phyloP scores from a whole-genome alignment of 495 filamentous ascomycete species.

The Penicillium steckii region DNA sequence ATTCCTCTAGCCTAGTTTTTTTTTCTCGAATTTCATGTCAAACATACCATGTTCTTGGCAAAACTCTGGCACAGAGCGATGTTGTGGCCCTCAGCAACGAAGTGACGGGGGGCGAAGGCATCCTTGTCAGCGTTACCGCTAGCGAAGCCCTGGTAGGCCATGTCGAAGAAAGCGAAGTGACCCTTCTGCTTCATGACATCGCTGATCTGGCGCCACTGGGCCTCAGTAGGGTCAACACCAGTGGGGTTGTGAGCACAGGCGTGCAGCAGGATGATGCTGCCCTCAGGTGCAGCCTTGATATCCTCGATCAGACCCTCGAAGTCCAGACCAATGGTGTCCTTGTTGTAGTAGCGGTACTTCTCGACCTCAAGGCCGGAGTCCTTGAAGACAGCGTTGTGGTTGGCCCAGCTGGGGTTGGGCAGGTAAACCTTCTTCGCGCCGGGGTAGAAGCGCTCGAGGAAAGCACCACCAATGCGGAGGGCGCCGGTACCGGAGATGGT shows the following conservation, averaged over 20 bases:
- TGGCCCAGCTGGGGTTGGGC: slow-evolving; percentile 95
- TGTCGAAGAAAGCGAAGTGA: slow-evolving; percentile 98
- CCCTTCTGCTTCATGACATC: slow-evolving; percentile 83
- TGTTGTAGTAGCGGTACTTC: slow-evolving; percentile 98
- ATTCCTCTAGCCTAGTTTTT: background rate
- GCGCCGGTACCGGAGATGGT: slow-evolving; percentile 97
- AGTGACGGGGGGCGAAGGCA: slow-evolving; percentile 89
- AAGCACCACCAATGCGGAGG: slow-evolving; percentile 89
- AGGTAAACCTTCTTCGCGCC: slow-evolving; percentile 92
- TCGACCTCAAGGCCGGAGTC: slow-evolving; percentile 87
- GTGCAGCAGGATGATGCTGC: slow-evolving; percentile 88
- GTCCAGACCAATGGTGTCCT: slow-evolving; percentile 96
- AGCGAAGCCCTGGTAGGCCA: slow-evolving; percentile 99
- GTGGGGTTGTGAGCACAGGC: slow-evolving; percentile 99
- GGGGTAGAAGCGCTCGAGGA: slow-evolving; percentile 87
- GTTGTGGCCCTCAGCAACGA: slow-evolving; percentile 88
- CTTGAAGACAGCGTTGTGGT: slow-evolving; percentile 94
- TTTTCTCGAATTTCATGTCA: background rate
- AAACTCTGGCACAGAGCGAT: slow-evolving; percentile 91
- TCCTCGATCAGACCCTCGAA: slow-evolving; percentile 92
- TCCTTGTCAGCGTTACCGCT: slow-evolving; percentile 88
- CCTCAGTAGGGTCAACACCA: slow-evolving; percentile 88
- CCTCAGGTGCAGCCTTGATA: slow-evolving; percentile 83
- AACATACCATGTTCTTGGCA: slow-evolving; percentile 95
- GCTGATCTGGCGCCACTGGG: slow-evolving; percentile 93